phyloP scores from a whole-genome alignment of 2,329 filamentous ascomycete genomes.

The Fusarium sp. region DNA sequence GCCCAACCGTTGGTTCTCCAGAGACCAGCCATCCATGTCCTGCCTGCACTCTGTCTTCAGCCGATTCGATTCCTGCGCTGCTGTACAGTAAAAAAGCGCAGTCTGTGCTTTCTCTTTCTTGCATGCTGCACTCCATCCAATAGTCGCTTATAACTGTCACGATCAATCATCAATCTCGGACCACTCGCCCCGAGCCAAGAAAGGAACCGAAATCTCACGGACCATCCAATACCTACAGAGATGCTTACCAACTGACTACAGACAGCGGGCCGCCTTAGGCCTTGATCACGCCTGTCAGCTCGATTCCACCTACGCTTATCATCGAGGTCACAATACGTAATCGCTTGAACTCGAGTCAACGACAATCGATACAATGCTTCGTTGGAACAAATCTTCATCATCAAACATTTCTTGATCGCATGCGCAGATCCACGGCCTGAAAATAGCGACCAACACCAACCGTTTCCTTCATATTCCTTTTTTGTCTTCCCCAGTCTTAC shows the following conservation, averaged over 20 bases:
- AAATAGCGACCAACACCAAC: conserved; percentile 3
- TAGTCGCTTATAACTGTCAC: conserved; percentile 21
- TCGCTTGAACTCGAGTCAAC: neutral
- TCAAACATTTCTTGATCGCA: conserved; percentile 31
- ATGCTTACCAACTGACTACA: conserved; percentile 33
- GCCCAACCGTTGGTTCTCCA: neutral
- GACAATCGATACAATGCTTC: neutral
- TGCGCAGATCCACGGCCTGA: conserved; percentile 10
- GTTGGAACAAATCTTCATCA: conserved; percentile 1
- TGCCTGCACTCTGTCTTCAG: conserved; percentile 7
- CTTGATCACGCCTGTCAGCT: conserved; percentile 28
- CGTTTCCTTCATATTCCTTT: neutral
- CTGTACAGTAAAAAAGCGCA: conserved; percentile 6
- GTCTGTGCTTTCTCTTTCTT: conserved; percentile 19
- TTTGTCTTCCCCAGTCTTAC: neutral
- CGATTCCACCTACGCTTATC: neutral
- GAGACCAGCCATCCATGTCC: conserved; percentile 5
- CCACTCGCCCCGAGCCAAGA: conserved; percentile 28
- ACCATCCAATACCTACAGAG: conserved; percentile 16
- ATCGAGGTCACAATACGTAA: conserved; percentile 1
- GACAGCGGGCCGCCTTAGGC: conserved; percentile 38
- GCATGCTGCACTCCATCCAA: conserved; percentile 2
- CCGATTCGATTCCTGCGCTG: conserved; percentile 2
- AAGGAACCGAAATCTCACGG: conserved; percentile 31
- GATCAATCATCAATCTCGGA: conserved; percentile 21